Evolutionary conservation across 257 asterid species (phyloP), one percentile per base, ranked within the genome.

Genomic region (Gynochthodes officinalis): DNA sequence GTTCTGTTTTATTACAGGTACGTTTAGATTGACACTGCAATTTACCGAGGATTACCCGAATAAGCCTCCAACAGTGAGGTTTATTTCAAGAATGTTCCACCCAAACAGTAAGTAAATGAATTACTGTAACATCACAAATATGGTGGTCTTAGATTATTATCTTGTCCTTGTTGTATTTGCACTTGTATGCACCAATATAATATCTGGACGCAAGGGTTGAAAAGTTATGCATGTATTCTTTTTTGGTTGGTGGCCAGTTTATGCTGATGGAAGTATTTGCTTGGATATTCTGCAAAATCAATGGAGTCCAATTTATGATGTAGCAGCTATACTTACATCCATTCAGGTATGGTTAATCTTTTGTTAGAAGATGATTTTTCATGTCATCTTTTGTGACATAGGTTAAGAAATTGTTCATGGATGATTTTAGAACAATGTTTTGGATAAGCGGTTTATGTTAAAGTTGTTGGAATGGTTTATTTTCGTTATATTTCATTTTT

Each of bases 221-320:
- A 18, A 23, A 3, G 32, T 40, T 21, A 10, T 40, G 14, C 13
- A 33, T 65, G 52, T 75, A 23, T 13, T 32, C 64, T 62, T 77
- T 46, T 57, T 25, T 63, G 42, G 33, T 42, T 32, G 43, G 65
- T 77, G 52, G 53, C 69, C 86, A 92, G 97, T 92, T 82, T 92
- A 92, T 83, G 97, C 97, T 46, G 97, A 89, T 81, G 97, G 97
- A 73, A 92, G 97, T 79, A 92, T 92, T 71, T 92, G 97, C 87
- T 75, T 92, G 88, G 96, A 92, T 78, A 91, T 91, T 71, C 82
- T 91, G 87, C 97, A 91, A 86, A 91, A 91, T 67, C 97, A 91
- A 67, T 92, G 97, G 97, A 92, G 97, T 78, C 97, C 97, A 28
- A 92, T 92, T 63, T 92, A 92, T 76, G 97, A 92, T 68, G 96